Conservation (phyloP, 768 basidiomycete species). For the Tricholoma furcatifolium region DNA sequence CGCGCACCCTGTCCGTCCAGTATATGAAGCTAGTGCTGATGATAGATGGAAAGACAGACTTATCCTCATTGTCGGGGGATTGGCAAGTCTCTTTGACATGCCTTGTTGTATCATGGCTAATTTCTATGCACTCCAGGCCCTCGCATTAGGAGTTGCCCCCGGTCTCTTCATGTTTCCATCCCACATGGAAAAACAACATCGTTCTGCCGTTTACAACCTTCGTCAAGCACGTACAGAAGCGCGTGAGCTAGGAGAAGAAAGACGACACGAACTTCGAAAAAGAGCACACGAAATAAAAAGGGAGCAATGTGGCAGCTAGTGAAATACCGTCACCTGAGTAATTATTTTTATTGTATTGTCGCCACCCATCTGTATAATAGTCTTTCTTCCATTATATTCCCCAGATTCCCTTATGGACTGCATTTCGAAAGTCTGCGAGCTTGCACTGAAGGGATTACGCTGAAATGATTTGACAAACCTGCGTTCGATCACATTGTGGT, state of each 20-base stretch:
- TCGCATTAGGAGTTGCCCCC: slow-evolving; percentile 46
- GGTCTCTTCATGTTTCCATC: slow-evolving; percentile 34
- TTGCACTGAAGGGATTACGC: too few relatives aligned
- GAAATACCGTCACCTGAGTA: not conserved
- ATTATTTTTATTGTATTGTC: too few relatives aligned
- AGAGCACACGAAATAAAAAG: slow-evolving; percentile 40
- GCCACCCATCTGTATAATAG: too few relatives aligned
- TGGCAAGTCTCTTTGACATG: slow-evolving; percentile 34
- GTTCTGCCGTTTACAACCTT: slow-evolving; percentile 54
- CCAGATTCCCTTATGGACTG: too few relatives aligned
- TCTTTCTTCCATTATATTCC: too few relatives aligned
- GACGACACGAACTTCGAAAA: slow-evolving; percentile 49
- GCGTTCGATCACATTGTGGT: too few relatives aligned
- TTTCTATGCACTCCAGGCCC: slow-evolving; percentile 28
- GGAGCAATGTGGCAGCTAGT: not conserved
- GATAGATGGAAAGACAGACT: slow-evolving; percentile 52
- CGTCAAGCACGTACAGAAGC: slow-evolving; percentile 60
- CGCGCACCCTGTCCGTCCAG: slow-evolving; percentile 14
- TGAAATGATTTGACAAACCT: too few relatives aligned
- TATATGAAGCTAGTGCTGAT: slow-evolving; percentile 34
- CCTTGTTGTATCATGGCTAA: not conserved
- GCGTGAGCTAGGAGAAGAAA: slow-evolving; percentile 49
- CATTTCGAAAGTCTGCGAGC: too few relatives aligned
- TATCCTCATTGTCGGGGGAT: slow-evolving; percentile 45
- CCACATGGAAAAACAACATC: slow-evolving; percentile 44